Evolutionary conservation across 169 alveolate genomes (phyloP).

Genomic region (Plasmodium inui): DNA sequence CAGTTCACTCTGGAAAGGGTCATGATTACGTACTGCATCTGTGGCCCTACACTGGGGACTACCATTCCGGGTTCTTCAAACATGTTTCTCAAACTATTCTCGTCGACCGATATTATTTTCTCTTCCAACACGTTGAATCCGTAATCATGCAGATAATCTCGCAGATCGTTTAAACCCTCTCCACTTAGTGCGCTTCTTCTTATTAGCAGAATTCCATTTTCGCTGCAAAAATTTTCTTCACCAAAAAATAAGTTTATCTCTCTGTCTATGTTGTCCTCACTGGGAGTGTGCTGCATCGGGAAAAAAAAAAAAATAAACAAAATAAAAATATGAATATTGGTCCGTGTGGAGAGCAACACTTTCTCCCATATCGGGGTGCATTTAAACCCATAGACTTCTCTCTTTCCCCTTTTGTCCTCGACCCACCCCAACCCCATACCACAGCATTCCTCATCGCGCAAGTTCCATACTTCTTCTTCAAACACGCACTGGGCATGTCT

Average conservation of each 20-base stretch:
- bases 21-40: slow-evolving; percentile 17
- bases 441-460: slow-evolving; percentile 49
- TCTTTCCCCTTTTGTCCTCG: neutral
- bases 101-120: slow-evolving; percentile 1
- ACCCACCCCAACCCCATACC: slow-evolving; percentile 6
- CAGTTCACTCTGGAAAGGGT: slow-evolving; percentile 49
- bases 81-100: neutral
- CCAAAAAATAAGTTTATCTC: slow-evolving; percentile 64
- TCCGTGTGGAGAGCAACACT: neutral
- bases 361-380: neutral
- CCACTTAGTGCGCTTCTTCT: neutral
- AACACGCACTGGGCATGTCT: slow-evolving; percentile 34
- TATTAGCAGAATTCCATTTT: slow-evolving; percentile 25
- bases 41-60: neutral
- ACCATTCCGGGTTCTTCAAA: neutral
- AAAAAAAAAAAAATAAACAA: slow-evolving; percentile 17
- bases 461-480: slow-evolving; percentile 74
- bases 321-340: too few species aligned
- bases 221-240: slow-evolving; percentile 36
- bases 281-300: slow-evolving; percentile 38
- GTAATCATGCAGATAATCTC: slow-evolving; percentile 26
- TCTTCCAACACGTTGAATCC: slow-evolving; percentile 69
- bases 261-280: slow-evolving; percentile 46
- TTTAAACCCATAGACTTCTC: neutral
- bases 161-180: slow-evolving; percentile 13